Base-by-base conservation (phyloP, 768 basidiomycete species). In the Coprinellus micaceus region DNA sequence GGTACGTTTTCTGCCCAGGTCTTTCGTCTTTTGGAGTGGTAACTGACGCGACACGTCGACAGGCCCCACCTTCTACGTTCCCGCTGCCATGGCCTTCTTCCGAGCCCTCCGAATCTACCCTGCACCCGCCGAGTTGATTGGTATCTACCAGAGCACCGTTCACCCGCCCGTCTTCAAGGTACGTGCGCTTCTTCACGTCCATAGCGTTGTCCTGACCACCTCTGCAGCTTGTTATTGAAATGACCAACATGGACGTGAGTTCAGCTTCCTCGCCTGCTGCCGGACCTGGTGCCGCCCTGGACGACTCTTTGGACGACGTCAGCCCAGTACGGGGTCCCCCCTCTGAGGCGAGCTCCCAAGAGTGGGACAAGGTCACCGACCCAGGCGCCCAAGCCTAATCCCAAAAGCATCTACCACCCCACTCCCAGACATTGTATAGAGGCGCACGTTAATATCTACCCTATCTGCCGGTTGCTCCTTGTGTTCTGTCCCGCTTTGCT, bases 31-130 rank as follows among this genome's bases (percentile, higher is more conserved):
- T 43, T 21, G 6, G 40, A 5, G n/a, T n/a, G n/a, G n/a, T n/a
- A n/a, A 21, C n/a, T 43, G 40, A 17, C 19, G 15, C 5, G 19
- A 19, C 40, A 43, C 7, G 25, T 52, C 54, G 22, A 24, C 59
- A 97, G 96, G 95, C 36, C 88, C 91, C 41, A 71, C 79, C 25
- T 88, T 85, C 72, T 74, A 88, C 66, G 78, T 98, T 25, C 80
- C 85, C 11, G 87, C 95, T 19, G 95, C 97, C 40, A 71, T 91
- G 67, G 83, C 86, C 40, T 98, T 98, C 82, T 99, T 86, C 82
- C 83, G 93, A 49, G 95, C 94, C 1, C 84, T 98, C 57, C 81
- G 89, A 53, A 94, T 97, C 33, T 99, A 99, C 74, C 97, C 97
- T 49, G 85, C 90, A 28, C 93, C 95, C 0, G 84, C 93, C 29